phyloP scores from a whole-genome alignment of 164 flowering plant genomes.

The Piper betle region DNA sequence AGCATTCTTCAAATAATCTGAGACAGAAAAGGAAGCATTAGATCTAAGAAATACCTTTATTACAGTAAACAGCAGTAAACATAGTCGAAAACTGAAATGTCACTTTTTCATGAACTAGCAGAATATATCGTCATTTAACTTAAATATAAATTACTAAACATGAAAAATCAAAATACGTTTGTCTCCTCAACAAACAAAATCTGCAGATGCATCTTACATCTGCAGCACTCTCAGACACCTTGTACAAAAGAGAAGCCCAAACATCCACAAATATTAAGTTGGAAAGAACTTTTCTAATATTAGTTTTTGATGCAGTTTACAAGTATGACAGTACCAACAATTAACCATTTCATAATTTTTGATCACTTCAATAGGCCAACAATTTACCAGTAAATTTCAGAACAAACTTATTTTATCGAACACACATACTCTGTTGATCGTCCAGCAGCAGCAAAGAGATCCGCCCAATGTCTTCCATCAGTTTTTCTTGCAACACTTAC shows the following conservation, averaged over 20 bases:
- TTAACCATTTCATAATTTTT: neutral
- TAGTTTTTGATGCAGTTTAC: no score
- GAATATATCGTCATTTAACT: neutral
- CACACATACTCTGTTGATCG: conserved; percentile 86
- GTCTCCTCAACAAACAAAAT: no score
- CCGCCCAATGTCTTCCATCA: conserved; percentile 98
- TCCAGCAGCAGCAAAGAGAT: conserved; percentile 91
- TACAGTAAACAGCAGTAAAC: no score
- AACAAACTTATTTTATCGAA: neutral
- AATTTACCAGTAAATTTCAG: neutral
- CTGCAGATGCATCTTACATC: neutral
- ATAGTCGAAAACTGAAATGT: no score
- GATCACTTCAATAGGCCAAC: neutral
- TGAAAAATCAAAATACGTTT: no score
- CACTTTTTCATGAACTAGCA: neutral
- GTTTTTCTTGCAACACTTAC: conserved; percentile 99
- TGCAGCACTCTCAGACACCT: neutral
- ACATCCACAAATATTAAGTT: neutral
- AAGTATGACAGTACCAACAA: neutral
- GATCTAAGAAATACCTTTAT: neutral
- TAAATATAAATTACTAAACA: no score
- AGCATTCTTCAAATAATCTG: conserved; percentile 98
- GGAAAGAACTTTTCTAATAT: no score
- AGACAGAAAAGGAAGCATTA: neutral
- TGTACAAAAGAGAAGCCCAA: neutral